These are phyloP conservation scores for Lithohypha guttulata DNA, from an alignment of 2,329 filamentous ascomycete genomes.

Conservation along the genomic window DNA sequence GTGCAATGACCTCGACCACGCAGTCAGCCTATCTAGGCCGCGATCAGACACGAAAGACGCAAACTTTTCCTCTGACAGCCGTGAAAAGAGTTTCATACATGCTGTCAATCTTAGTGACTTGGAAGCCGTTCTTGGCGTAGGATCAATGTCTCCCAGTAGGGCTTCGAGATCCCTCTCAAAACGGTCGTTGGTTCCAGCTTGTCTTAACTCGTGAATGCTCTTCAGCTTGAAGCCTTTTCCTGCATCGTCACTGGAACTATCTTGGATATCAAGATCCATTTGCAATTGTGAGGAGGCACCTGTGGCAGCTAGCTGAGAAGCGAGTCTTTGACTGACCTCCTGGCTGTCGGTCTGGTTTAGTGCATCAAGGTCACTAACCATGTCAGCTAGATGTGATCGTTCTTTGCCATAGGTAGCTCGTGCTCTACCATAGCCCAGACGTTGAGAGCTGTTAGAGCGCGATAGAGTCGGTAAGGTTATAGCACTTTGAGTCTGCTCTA, in stretches of 20 bases:
- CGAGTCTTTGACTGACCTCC: constrained; percentile 11
- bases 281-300: constrained; percentile 11
- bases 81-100: constrained; percentile 45
- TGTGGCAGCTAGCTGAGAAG: constrained; percentile 5
- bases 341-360: constrained; percentile 12
- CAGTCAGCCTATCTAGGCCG: constrained; percentile 58
- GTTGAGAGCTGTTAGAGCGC: constrained; percentile 7
- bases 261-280: constrained; percentile 15
- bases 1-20: constrained; percentile 47
- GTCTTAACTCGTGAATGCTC: constrained; percentile 52
- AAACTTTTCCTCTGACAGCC: constrained; percentile 36
- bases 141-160: constrained; percentile 49
- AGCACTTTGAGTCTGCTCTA: background rate
- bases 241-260: constrained; percentile 37
- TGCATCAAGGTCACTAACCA: constrained; percentile 26
- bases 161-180: constrained; percentile 46
- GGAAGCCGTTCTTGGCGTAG: constrained; percentile 34
- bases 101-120: constrained; percentile 37
- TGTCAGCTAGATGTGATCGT: constrained; percentile 49
- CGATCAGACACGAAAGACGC: constrained; percentile 60
- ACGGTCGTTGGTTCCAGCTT: constrained; percentile 46
- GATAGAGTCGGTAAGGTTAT: background rate
- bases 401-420: constrained; percentile 46
- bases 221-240: constrained; percentile 35
- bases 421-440: constrained; percentile 5